Base-by-base conservation (phyloP, 331 rosid genomes). In the Quercus phellos region DNA sequence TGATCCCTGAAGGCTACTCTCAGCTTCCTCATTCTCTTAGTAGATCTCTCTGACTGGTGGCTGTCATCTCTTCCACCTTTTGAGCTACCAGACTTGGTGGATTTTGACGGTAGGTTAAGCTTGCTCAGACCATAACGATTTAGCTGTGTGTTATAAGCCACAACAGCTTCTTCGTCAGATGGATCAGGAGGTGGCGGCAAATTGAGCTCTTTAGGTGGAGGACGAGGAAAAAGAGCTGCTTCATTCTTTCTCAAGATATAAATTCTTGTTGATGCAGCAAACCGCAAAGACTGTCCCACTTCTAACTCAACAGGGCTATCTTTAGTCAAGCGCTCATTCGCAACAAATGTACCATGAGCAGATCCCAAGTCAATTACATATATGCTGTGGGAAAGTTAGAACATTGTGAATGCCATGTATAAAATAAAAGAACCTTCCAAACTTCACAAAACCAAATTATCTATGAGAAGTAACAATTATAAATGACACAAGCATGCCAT, bases 291-390 rank as follows among this genome's bases (percentile, higher is more conserved):
- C 75, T 94, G 99, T 63, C 98, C 99, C 29, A 83, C 93, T 86
- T 94, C 98, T 79, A 94, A 91, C 88, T 94, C 98, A 72, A 92
- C 91, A 0, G 99, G 98, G 19, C 90, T 88, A 77, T 94, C 98
- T 84, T 94, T 94, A 54, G 93, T 85, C 79, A 92, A 84, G 19
- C 97, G 88, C 81, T 94, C 99, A 55, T 94, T 94, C 76, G 99
- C 99, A 82, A 92, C 99, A 86, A 92, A 94, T 80, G 99, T 94
- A 69, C 99, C 99, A 80, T 94, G 99, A 1, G 94, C 98, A 81
- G 99, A 94, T 38, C 99, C 99, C 91, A 94, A 78, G 89, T 94
- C 99, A 80, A 92, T 91, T 22, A 94, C 98, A 79, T 92, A 94
- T 59, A 92, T 38, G 80, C 99, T 94, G 98, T 56, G 78, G 77